Evolutionary conservation across 192 early-diverging fungal genomes (phyloP).

Genomic region (Umbelopsis sp.): DNA sequence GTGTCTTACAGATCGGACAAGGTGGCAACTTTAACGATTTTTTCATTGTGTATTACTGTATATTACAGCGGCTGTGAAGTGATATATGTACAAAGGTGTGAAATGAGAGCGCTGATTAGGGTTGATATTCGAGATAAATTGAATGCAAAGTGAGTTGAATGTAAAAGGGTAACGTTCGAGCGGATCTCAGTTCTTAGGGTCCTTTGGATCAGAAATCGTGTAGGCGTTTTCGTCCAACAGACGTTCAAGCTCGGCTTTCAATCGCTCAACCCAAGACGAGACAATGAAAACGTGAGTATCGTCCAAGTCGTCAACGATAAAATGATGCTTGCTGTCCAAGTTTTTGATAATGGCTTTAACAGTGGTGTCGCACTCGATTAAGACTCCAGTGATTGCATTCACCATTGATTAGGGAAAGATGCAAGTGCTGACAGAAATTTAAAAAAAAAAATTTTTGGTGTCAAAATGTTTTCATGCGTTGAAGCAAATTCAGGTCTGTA

Average conservation of each 20-base stretch:
- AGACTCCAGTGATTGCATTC: conserved; percentile 43
- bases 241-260: conserved; percentile 67
- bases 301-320: conserved; percentile 86
- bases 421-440: no score
- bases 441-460: neutral
- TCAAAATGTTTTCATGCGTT: neutral
- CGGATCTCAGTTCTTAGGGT: conserved; percentile 17
- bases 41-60: neutral
- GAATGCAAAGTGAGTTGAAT: neutral
- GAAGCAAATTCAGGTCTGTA: no score
- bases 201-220: conserved; percentile 38
- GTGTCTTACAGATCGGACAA: conserved; percentile 31
- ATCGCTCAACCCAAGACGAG: conserved; percentile 52
- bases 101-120: neutral
- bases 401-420: conserved; percentile 30
- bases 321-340: conserved; percentile 63
- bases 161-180: neutral
- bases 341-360: conserved; percentile 76
- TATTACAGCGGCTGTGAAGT: neutral
- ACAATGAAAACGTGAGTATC: conserved; percentile 81
- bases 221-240: conserved; percentile 77
- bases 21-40: neutral
- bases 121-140: neutral
- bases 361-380: conserved; percentile 74
- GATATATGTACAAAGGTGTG: conserved; percentile 1